Conservation (phyloP, 805 yeast genomes). For the Pichia nakasei region DNA sequence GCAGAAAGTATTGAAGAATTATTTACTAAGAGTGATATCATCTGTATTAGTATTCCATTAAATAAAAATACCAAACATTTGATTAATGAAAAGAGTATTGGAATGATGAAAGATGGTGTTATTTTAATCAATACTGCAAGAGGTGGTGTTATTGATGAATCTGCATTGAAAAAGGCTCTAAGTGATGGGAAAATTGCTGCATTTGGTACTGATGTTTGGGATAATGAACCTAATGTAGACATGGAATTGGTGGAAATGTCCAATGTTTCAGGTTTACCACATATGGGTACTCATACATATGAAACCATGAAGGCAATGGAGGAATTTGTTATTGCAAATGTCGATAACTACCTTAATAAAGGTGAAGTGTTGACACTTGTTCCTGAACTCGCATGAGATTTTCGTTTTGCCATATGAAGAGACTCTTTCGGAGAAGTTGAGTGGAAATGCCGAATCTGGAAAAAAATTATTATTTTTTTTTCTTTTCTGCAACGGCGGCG, state of each 20-base stretch:
- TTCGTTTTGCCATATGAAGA: too few species aligned
- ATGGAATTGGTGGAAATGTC: slow-evolving; percentile 53
- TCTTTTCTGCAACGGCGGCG: too few species aligned
- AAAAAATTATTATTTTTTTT: background rate
- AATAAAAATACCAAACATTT: slow-evolving; percentile 63
- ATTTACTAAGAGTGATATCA: slow-evolving; percentile 52
- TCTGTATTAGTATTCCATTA: slow-evolving; percentile 71
- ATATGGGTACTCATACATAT: slow-evolving; percentile 74
- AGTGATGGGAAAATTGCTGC: slow-evolving; percentile 56
- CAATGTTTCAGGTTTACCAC: slow-evolving; percentile 74
- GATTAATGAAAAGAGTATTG: slow-evolving; percentile 49
- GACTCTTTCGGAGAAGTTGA: too few species aligned
- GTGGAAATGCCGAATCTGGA: too few species aligned
- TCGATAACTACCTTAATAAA: slow-evolving; percentile 43
- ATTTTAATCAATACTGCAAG: slow-evolving; percentile 79
- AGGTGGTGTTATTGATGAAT: slow-evolving; percentile 73
- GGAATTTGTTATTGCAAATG: slow-evolving; percentile 63
- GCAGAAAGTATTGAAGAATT: slow-evolving; percentile 59
- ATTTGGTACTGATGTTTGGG: slow-evolving; percentile 71
- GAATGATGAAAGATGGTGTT: slow-evolving; percentile 71
- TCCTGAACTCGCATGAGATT: slow-evolving; percentile 51
- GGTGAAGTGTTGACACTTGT: slow-evolving; percentile 70
- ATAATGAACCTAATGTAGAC: slow-evolving; percentile 64
- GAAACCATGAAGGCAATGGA: slow-evolving; percentile 81
- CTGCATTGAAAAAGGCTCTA: slow-evolving; percentile 45